Percentiles rank a stretch among this genome's conserved stretches.
These are phyloP conservation scores for Syzygium jambos DNA, from an alignment of 345 rosid genomes.

Conservation along the genomic window DNA sequence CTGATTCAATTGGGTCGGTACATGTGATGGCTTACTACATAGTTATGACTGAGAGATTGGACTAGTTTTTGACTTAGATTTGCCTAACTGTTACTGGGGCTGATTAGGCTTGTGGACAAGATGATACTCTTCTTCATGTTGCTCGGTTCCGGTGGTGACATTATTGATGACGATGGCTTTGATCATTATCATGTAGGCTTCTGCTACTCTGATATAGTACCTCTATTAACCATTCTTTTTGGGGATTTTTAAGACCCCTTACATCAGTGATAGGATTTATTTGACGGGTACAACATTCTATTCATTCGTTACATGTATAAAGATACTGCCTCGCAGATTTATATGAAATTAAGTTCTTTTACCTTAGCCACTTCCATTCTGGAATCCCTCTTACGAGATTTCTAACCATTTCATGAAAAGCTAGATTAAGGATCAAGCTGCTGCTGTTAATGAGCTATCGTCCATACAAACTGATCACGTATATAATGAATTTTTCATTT, in stretches of 20 bases:
- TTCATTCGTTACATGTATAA: neutral
- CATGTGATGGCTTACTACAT: constrained; percentile 3
- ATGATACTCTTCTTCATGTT: neutral
- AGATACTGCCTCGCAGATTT: neutral
- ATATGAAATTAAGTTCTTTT: neutral
- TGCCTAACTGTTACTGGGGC: neutral
- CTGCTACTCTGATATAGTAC: neutral
- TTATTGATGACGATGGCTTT: neutral
- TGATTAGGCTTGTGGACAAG: neutral
- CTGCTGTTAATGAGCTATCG: no score
- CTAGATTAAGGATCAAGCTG: neutral
- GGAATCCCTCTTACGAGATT: neutral
- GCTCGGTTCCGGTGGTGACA: neutral
- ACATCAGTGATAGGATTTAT: neutral
- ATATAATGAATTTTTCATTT: no score
- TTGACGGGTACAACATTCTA: neutral
- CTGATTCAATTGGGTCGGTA: constrained; percentile 41
- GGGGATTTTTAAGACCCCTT: neutral
- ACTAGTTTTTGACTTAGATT: neutral
- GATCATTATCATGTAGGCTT: neutral
- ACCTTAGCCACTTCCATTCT: neutral
- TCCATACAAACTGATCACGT: neutral
- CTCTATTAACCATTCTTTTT: constrained; percentile 2
- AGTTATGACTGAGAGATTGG: neutral
- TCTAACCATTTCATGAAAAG: neutral